These are phyloP conservation scores for Tetrahymena borealis DNA, from an alignment of 73 alveolate species.

Conservation along the genomic window DNA sequence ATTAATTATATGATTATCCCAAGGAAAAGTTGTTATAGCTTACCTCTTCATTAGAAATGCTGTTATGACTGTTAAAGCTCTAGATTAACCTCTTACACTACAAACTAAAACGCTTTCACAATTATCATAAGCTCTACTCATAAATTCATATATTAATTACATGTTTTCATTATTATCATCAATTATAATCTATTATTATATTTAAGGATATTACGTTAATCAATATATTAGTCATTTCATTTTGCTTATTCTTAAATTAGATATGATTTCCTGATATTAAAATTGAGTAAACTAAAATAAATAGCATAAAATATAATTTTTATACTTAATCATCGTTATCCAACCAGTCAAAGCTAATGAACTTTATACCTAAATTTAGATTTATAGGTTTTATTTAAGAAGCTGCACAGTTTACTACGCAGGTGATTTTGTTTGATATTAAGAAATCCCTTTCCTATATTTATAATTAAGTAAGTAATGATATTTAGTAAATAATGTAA, in stretches of 20 bases:
- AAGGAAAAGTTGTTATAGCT: too few species aligned
- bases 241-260: too few species aligned
- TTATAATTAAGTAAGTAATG: background rate
- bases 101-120: background rate
- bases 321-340: background rate
- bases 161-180: background rate
- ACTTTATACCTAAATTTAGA: background rate
- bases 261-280: background rate
- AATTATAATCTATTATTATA: background rate
- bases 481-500: background rate
- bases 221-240: background rate
- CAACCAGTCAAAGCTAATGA: background rate
- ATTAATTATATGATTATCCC: too few species aligned
- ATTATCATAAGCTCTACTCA: background rate
- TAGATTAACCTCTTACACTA: background rate
- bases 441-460: background rate
- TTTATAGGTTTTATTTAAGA: background rate
- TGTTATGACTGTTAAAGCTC: background rate
- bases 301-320: background rate
- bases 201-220: background rate
- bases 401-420: background rate
- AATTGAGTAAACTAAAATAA: background rate
- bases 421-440: background rate
- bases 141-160: background rate
- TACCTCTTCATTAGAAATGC: background rate